Percentiles rank a stretch among this genome's conserved stretches.
phyloP scores from a whole-genome alignment of 1,139 yeast genomes.

The Wickerhamomyces sp. region DNA sequence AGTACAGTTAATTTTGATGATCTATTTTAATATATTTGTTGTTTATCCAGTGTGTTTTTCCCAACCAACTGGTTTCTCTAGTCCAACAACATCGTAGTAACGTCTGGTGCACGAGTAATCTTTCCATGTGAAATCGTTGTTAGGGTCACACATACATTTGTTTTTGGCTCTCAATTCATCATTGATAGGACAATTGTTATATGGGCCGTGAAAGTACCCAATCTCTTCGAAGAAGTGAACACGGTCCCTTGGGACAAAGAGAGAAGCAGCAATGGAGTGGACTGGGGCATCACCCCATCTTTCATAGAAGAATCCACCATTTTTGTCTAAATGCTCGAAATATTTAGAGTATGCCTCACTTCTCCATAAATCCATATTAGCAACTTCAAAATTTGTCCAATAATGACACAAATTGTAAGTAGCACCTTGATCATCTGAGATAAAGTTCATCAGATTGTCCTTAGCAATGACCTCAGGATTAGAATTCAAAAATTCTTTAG shows the following conservation, averaged over 20 bases:
- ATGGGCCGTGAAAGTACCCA: constrained; percentile 82
- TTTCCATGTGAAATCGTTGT: constrained; percentile 72
- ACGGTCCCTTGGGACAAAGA: constrained; percentile 58
- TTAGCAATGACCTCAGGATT: constrained; percentile 39
- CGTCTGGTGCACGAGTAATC: constrained; percentile 81
- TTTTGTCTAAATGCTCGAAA: constrained; percentile 65
- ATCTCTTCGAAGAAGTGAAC: constrained; percentile 78
- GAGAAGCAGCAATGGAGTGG: constrained; percentile 78
- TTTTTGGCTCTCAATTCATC: constrained; percentile 45
- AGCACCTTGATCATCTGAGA: constrained; percentile 61
- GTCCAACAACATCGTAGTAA: constrained; percentile 58
- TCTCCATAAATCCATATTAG: constrained; percentile 73
- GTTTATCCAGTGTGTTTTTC: constrained; percentile 40
- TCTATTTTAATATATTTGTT: background rate
- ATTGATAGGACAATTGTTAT: constrained; percentile 77
- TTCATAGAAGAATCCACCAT: constrained; percentile 90
- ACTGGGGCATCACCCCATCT: constrained; percentile 97
- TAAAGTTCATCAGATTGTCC: constrained; percentile 63
- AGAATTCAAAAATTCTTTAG: constrained; percentile 45
- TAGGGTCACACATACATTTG: constrained; percentile 70
- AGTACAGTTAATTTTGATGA: background rate
- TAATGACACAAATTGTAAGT: constrained; percentile 81
- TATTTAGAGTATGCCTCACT: constrained; percentile 59
- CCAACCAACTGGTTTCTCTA: constrained; percentile 77
- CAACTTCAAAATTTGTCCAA: constrained; percentile 93